Base-by-base conservation (phyloP, 805 yeast species). In the Metschnikowia chrysomelidarum region DNA sequence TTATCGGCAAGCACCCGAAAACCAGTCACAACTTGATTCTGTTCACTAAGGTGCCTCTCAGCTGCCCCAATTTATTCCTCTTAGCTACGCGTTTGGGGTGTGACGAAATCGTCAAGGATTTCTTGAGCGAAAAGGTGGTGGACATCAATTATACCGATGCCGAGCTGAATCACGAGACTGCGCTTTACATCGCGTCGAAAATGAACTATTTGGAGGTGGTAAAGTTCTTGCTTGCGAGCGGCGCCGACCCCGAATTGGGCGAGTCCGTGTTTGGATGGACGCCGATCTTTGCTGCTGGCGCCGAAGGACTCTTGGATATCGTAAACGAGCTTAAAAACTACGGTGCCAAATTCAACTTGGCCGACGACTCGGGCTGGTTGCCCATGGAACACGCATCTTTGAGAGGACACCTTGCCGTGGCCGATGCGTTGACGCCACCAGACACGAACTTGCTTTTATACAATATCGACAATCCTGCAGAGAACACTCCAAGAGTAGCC, bases 371-470 rank as follows among this genome's bases (percentile, higher is more conserved):
- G 34, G 97, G 97, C 0, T 91, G 98, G 98, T 78, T 87, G 13
- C 96, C 98, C n/a, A 80, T 87, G 80, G 98, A 91, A 53, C 98
- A 91, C 59, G 96, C 97, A 0, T 81, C 87, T 31, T 66, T 91
- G 29, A 73, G 97, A 49, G 98, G 98, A 4, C 95, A 88, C 56
- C 62, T 89, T 39, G 71, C 66, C 2, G 75, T 87, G 23, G 81
- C 93, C 1, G 76, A 76, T 34, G 49, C 76, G 51, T 63, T 91
- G 36, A 69, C 69, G 19, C 85, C 85, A 1, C 38, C 48, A 3
- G 63, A 73, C 45, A 53, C 44, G 11, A 55, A 40, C 40, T 49
- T 57, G 46, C 66, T 55, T 42, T 53, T 50, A 22, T 65, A 52
- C 49, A 69, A 61, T 56, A 67, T 50, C 38, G 50, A 44, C n/a